phyloP scores from a whole-genome alignment of 208 protist species.

The Blastocrithidia nonstop region DNA sequence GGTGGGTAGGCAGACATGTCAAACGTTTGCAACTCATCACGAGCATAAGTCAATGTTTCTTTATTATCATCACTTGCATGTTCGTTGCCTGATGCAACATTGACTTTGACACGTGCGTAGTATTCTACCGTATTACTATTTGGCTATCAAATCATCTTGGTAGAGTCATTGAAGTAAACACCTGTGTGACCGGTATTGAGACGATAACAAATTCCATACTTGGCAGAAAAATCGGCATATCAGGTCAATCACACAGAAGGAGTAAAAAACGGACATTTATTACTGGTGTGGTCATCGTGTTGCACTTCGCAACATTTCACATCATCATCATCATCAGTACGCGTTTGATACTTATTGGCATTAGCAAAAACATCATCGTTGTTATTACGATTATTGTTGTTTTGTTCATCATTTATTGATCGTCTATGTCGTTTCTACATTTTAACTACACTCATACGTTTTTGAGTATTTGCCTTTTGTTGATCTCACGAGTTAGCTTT shows the following conservation, averaged over 20 bases:
- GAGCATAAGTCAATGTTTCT: conserved; percentile 18
- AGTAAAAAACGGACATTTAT: conserved; percentile 9
- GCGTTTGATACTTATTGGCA: too few species aligned
- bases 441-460: too few species aligned
- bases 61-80: conserved; percentile 3
- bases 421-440: too few species aligned
- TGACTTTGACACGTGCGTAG: conserved; percentile 40
- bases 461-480: too few species aligned
- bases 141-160: conserved; percentile 88
- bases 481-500: too few species aligned
- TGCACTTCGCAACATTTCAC: too few species aligned
- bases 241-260: conserved; percentile 81
- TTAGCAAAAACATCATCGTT: too few species aligned
- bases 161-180: conserved; percentile 96
- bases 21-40: conserved; percentile 64
- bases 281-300: background rate
- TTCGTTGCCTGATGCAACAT: conserved; percentile 13
- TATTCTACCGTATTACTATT: conserved; percentile 68
- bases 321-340: too few species aligned
- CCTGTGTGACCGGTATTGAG: conserved; percentile 89
- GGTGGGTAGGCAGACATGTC: conserved; percentile 53
- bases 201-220: conserved; percentile 96
- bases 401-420: too few species aligned
- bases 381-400: too few species aligned
- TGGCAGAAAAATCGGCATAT: conserved; percentile 91